phyloP scores from a whole-genome alignment of 371 early-diverging fungal species.

The Mucor lusitanicus region DNA sequence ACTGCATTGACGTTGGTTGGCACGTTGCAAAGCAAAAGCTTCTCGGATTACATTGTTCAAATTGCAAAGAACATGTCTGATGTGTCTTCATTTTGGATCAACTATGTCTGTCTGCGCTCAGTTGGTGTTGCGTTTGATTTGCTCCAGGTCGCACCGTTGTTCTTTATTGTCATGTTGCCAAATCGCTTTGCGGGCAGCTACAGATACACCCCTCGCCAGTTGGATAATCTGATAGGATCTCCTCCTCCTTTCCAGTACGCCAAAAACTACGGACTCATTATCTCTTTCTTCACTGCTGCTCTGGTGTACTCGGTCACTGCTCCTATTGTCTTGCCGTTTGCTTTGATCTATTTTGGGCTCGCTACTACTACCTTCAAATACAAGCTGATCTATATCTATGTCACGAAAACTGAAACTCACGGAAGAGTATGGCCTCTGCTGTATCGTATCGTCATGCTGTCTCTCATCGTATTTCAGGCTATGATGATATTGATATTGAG shows the following conservation, averaged over 20 bases:
- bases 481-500: slow-evolving; percentile 67
- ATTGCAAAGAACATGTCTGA: slow-evolving; percentile 46
- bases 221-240: slow-evolving; percentile 37
- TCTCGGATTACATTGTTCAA: slow-evolving; percentile 29
- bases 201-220: slow-evolving; percentile 4
- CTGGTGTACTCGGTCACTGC: slow-evolving; percentile 73
- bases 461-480: slow-evolving; percentile 70
- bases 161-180: not conserved
- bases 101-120: slow-evolving; percentile 63
- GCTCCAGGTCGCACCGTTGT: slow-evolving; percentile 54
- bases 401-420: slow-evolving; percentile 68
- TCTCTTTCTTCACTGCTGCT: slow-evolving; percentile 70
- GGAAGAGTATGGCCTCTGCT: slow-evolving; percentile 78
- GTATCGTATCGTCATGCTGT: slow-evolving; percentile 65
- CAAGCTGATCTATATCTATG: slow-evolving; percentile 59
- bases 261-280: slow-evolving; percentile 56
- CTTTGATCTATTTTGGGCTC: slow-evolving; percentile 63
- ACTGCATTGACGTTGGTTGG: slow-evolving; percentile 29
- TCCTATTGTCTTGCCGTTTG: slow-evolving; percentile 75
- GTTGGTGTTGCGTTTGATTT: slow-evolving; percentile 55
- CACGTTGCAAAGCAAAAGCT: not conserved
- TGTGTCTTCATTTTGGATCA: slow-evolving; percentile 68
- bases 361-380: slow-evolving; percentile 72
- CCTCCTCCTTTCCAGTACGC: slow-evolving; percentile 49
- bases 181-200: not conserved